Evolutionary conservation across 805 yeast species (phyloP).

Genomic region (Metschnikowia sp.): DNA sequence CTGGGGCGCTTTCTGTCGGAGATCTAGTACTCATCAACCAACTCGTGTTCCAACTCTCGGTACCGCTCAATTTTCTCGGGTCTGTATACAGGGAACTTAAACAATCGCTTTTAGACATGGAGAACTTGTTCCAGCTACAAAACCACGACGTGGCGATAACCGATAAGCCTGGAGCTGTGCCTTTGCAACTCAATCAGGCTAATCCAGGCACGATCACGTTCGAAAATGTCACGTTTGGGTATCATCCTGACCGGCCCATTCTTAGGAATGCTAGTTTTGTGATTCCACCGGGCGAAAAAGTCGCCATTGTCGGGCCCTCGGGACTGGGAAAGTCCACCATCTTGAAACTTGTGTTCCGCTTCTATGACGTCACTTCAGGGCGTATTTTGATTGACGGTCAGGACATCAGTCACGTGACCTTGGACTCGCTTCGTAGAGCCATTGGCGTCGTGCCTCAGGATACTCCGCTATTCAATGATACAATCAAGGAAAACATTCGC

Average conservation of each 20-base stretch:
- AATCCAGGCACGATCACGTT: constrained; percentile 75
- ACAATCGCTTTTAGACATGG: constrained; percentile 94
- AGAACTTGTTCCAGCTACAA: constrained; percentile 83
- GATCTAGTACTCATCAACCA: constrained; percentile 94
- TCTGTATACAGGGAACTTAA: constrained; percentile 93
- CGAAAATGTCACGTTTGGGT: constrained; percentile 91
- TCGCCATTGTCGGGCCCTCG: constrained; percentile 94
- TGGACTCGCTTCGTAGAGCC: constrained; percentile 68
- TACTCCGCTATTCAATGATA: constrained; percentile 90
- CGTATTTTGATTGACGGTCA: constrained; percentile 83
- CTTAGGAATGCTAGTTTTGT: constrained; percentile 75
- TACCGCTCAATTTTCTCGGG: constrained; percentile 91
- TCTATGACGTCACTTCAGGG: constrained; percentile 80
- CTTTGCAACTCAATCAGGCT: constrained; percentile 44
- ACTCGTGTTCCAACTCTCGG: constrained; percentile 91
- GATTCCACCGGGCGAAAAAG: constrained; percentile 86
- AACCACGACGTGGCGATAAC: constrained; percentile 64
- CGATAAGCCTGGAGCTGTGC: constrained; percentile 61
- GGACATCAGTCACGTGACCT: constrained; percentile 69
- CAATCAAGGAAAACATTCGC: constrained; percentile 80
- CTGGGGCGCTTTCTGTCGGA: constrained; percentile 83
- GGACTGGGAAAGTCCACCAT: constrained; percentile 96
- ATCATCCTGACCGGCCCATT: constrained; percentile 85
- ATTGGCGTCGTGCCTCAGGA: constrained; percentile 98
- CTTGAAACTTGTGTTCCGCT: constrained; percentile 77